Conservation (phyloP, 345 rosid species). For the Rubroshorea leprosula region DNA sequence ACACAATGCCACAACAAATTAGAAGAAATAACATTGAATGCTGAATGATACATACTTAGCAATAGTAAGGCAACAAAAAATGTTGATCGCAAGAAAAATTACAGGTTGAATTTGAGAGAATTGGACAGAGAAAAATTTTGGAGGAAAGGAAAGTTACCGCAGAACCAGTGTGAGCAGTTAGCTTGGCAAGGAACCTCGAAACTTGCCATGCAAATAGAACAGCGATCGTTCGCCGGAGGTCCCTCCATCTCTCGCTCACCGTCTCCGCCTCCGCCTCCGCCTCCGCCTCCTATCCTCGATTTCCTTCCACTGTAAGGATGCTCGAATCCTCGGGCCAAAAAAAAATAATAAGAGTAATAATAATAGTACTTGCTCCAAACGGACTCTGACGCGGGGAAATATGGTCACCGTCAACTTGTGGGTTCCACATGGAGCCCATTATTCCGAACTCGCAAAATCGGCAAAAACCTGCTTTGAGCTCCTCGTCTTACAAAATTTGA, state of each 20-base stretch:
- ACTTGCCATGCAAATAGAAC: conserved; percentile 70
- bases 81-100: no score
- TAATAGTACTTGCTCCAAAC: no score
- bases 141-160: conserved; percentile 38
- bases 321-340: no score
- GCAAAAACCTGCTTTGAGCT: background rate
- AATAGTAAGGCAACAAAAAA: no score
- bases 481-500: background rate
- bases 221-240: conserved; percentile 62
- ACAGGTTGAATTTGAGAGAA: no score
- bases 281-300: background rate
- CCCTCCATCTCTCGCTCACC: conserved; percentile 40
- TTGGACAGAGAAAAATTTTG: background rate
- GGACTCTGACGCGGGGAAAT: background rate
- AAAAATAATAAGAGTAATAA: no score
- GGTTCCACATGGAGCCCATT: background rate
- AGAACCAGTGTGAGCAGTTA: conserved; percentile 98
- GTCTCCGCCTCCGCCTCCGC: background rate
- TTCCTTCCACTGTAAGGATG: background rate
- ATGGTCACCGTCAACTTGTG: background rate
- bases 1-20: no score
- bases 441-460: background rate
- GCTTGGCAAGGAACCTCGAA: conserved; percentile 82
- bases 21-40: no score
- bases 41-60: no score